A percentile compares a stretch with the other conserved stretches of the same genome.
These are phyloP conservation scores for Solanum lycopersicoides DNA, from an alignment of 257 asterid species.

Conservation along the genomic window DNA sequence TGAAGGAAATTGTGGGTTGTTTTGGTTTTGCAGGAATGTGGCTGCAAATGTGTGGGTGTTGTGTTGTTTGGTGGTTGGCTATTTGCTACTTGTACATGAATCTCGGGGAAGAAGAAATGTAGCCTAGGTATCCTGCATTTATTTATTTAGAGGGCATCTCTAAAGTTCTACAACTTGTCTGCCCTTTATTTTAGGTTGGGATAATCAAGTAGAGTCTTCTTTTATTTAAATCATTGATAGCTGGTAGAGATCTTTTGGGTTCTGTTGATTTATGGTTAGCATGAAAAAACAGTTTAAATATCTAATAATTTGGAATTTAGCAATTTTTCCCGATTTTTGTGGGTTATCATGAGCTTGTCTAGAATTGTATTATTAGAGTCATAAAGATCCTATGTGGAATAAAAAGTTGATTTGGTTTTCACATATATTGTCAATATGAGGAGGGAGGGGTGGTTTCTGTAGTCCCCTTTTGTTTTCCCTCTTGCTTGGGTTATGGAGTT, in stretches of 20 bases:
- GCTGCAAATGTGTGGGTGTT: background rate
- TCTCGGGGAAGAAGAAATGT: background rate
- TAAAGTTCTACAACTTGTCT: background rate
- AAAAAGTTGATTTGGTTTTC: background rate
- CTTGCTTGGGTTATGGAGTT: background rate
- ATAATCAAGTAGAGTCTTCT: background rate
- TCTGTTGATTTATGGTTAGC: background rate
- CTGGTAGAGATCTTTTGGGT: background rate
- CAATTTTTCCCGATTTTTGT: background rate
- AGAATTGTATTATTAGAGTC: background rate
- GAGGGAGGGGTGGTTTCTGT: background rate
- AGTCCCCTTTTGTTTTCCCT: background rate
- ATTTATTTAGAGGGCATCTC: background rate
- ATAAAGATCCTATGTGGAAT: background rate
- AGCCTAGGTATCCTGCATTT: background rate
- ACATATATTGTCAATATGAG: background rate
- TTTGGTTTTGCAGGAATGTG: background rate
- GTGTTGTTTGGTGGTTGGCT: background rate
- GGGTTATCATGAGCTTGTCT: background rate
- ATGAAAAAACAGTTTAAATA: background rate
- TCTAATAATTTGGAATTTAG: background rate
- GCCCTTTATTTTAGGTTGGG: background rate
- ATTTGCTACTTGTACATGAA: background rate
- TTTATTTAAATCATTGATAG: background rate
- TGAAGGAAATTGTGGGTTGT: background rate